These are phyloP conservation scores for Thielaviopsis musarum DNA, from an alignment of 2,329 filamentous ascomycete genomes.

Conservation along the genomic window DNA sequence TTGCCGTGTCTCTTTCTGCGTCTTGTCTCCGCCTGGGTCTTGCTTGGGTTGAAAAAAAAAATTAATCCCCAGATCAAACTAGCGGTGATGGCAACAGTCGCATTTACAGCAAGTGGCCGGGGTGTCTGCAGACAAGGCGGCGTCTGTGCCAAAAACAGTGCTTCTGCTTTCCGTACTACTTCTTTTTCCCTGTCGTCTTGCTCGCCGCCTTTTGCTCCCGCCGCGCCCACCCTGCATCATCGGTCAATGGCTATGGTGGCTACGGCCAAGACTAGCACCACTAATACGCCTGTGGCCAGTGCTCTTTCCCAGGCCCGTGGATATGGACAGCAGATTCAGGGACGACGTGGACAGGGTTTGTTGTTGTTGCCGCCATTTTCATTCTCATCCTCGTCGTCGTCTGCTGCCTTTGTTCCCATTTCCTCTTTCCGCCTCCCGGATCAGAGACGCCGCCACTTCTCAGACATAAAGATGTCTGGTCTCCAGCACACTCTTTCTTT, in stretches of 20 bases:
- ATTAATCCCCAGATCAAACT: conserved; percentile 5
- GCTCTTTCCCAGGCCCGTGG: conserved; percentile 3
- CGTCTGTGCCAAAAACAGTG: conserved; percentile 6
- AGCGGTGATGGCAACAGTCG: conserved; percentile 11
- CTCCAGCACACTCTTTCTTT: conserved; percentile 2
- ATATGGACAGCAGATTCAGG: conserved; percentile 6
- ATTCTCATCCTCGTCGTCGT: background rate
- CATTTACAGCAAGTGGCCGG: conserved; percentile 5
- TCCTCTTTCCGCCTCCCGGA: conserved; percentile 5
- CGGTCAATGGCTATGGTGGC: background rate
- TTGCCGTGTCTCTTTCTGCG: background rate
- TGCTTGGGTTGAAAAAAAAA: background rate
- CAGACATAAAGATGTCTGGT: conserved; percentile 12
- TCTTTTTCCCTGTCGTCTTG: background rate
- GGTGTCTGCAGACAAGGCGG: conserved; percentile 11
- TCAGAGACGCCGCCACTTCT: conserved; percentile 2
- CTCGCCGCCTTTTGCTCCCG: background rate
- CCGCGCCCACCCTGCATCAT: background rate
- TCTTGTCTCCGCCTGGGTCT: background rate
- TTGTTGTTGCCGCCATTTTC: background rate
- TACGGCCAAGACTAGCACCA: too few species aligned
- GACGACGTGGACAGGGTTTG: conserved; percentile 9
- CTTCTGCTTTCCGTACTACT: background rate
- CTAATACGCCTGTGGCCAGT: background rate
- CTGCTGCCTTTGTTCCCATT: background rate